These are phyloP conservation scores for Aspergillus vadensis DNA, from an alignment of 2,329 filamentous ascomycete species.

Conservation along the genomic window DNA sequence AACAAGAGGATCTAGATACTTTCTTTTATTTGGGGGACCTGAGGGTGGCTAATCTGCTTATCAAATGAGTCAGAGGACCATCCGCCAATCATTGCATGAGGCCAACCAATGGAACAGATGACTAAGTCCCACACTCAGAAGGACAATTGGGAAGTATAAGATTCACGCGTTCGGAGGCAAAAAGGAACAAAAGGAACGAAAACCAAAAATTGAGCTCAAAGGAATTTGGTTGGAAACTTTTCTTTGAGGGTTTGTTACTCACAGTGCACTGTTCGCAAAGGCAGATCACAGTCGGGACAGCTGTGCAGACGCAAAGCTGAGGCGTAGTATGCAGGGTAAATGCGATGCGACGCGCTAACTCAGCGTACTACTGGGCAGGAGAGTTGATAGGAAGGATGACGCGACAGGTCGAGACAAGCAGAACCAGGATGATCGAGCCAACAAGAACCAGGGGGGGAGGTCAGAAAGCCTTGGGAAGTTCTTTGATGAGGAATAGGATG, in stretches of 20 bases:
- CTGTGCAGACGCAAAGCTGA: conserved; percentile 20
- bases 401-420: conserved; percentile 15
- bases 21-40: not conserved
- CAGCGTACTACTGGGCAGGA: conserved; percentile 11
- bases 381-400: conserved; percentile 14
- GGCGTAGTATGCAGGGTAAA: conserved; percentile 17
- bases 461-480: conserved; percentile 6
- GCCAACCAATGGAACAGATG: conserved; percentile 9
- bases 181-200: conserved; percentile 1
- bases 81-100: conserved; percentile 16
- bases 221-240: not conserved
- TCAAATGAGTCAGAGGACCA: conserved; percentile 28
- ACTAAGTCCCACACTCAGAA: not conserved
- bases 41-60: conserved; percentile 24
- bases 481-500: conserved; percentile 5
- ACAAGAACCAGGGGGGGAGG: conserved; percentile 1
- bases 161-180: not conserved
- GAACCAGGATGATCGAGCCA: conserved; percentile 1
- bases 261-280: conserved; percentile 15
- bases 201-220: not conserved
- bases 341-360: conserved; percentile 28
- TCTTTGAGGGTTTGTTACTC: conserved; percentile 9
- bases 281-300: conserved; percentile 12
- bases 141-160: not conserved
- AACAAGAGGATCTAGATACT: not conserved